Evolutionary conservation across 2,329 filamentous ascomycete species (phyloP), one percentile per base, ranked within the genome.

Genomic region (Fusarium luffae): DNA sequence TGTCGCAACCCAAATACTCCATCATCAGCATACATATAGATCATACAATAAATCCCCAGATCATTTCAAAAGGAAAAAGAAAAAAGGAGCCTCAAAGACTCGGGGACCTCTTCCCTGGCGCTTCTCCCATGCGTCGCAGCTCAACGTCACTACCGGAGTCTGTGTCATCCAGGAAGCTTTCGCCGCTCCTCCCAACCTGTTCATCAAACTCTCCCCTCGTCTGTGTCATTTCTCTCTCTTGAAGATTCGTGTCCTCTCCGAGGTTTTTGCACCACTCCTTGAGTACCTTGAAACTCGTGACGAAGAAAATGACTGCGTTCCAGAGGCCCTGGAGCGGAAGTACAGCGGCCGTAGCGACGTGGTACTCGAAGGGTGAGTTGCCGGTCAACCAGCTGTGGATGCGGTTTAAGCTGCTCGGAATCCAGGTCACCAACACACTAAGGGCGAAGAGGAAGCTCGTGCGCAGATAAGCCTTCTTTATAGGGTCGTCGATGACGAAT

Each of bases 321-420:
- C 92, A 94, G 32, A 93, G 86, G 1, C 93, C 93, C 77, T 95
- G 93, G 2, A 93, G 82, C 0, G 93, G 92, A 6, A 95, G 83
- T 0, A 94, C 92, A 3, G 92, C 84, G 4, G 90, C 89, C 9
- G 90, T 89, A 2, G 88, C 86, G 52, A 93, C 85, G 75, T 92
- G 91, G 52, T 93, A 86, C 13, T 85, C 86, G 76, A 89, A 94
- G 61, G 84, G 86, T 30, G 85, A 83, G 11, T 80, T 72, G 14
- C 83, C 76, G 52, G 86, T 79, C 10, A 89, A 79, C 68, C 93
- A 85, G 67, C 88, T 86, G 79, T 93, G 91, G 28, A 94, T 87
- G 30, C 92, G 85, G 78, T 95, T 95, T 75, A 92, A 85, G 62
- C 89, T 92, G 70, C 89, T 92, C 8, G 87, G 87, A 6, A 86